Evolutionary conservation across 177 flowering plant genomes (phyloP), one percentile per base, ranked within the genome.

Genomic region (Vitis hybrid): DNA sequence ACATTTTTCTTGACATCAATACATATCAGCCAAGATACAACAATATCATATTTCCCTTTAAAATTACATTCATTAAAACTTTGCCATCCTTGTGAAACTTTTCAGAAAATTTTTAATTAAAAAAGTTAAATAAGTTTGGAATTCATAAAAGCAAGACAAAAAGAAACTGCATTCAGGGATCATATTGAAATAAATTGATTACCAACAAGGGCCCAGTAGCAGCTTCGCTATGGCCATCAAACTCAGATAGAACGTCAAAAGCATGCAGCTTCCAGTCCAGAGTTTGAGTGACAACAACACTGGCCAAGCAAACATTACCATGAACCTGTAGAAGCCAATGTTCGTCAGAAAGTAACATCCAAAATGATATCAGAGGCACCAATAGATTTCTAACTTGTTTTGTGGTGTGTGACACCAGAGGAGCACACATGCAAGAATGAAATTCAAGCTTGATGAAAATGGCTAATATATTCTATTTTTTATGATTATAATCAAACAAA

Each of bases 241-340:
- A 91, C 84, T 93, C 99, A 24, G 99, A 88, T 17, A 95, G 80
- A 64, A 93, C 99, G 81, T 95, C 99, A 80, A 95, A 95, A 49
- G 98, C 98, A 87, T 95, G 99, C 73, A 95, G 80, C 81, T 95
- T 95, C 99, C 98, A 95, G 84, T 93, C 99, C 85, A 95, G 79
- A 52, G 97, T 90, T 78, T 78, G 94, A 54, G 99, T 95, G 68
- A 91, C 97, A 74, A 95, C 99, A 77, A 95, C 98, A 87, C 98
- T 95, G 57, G 91, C 86, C 82, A 93, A 71, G 72, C 99, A 95
- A 64, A 95, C 94, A 89, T 95, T 95, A 53, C 89, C 91, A 80
- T 93, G 98, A 77, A 95, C 92, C 99, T 95, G 85, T 56, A 75
- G 65, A 10, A 67, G 27, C 46, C 64, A 73, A 65, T 58, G 41